These are phyloP conservation scores for Aphanomyces stellatus DNA, from an alignment of 352 stramenopile species.

Conservation along the genomic window DNA sequence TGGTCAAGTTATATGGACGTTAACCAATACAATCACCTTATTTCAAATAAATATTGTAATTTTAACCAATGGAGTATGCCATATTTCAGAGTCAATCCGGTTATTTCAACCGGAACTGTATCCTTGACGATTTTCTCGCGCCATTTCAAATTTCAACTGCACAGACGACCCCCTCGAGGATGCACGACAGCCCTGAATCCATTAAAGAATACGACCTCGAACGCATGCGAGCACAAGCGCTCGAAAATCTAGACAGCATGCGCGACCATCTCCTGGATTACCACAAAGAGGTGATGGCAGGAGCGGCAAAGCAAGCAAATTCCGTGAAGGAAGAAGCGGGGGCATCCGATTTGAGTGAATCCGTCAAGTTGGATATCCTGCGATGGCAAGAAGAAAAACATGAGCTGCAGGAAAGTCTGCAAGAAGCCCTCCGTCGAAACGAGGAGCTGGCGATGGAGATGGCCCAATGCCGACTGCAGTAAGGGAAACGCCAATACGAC, in stretches of 20 bases:
- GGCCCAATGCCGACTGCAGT: not conserved
- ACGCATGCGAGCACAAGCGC: not conserved
- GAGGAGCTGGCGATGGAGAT: constrained; percentile 13
- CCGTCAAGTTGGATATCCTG: too few relatives aligned
- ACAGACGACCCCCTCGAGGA: not conserved
- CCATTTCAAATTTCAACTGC: not conserved
- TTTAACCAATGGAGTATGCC: too few relatives aligned
- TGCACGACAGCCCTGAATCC: not conserved
- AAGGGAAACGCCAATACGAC: too few relatives aligned
- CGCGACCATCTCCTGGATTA: constrained; percentile 3
- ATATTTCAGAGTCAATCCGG: too few relatives aligned
- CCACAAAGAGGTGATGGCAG: not conserved
- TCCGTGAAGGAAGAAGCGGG: not conserved
- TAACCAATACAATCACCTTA: too few relatives aligned
- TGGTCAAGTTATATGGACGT: too few relatives aligned
- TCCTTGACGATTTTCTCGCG: not conserved
- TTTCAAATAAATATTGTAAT: too few relatives aligned
- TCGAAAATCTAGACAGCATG: not conserved
- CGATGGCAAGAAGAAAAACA: not conserved
- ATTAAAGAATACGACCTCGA: not conserved
- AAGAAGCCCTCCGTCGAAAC: not conserved
- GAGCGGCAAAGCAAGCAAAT: not conserved
- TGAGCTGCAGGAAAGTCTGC: not conserved
- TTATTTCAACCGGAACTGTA: too few relatives aligned
- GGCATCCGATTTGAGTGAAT: too few relatives aligned